Conservation (phyloP, 2,329 filamentous ascomycete species). For the Chlorencoelia australis region DNA sequence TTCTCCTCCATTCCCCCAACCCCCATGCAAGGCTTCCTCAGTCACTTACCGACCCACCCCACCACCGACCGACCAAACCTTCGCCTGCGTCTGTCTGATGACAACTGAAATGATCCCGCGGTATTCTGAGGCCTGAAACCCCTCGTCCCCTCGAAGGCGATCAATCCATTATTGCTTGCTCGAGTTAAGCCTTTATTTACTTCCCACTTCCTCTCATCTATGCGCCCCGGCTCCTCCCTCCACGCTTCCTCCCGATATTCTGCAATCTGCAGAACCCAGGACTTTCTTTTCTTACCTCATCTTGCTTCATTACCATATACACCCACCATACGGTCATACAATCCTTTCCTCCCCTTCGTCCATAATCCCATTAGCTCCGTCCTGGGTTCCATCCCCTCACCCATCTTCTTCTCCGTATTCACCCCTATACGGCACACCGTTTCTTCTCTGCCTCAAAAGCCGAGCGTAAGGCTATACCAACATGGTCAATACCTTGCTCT, state of each 20-base stretch:
- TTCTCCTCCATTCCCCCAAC: too few relatives aligned
- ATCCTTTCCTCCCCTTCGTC: neutral
- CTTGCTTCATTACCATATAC: neutral
- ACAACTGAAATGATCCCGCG: neutral
- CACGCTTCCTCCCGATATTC: neutral
- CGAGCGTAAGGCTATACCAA: slow-evolving; percentile 6
- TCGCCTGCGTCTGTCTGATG: neutral
- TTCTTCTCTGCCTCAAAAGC: slow-evolving; percentile 9
- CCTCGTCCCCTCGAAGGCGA: neutral
- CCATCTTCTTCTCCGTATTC: neutral
- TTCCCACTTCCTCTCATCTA: neutral
- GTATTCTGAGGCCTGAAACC: neutral
- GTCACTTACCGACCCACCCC: too few relatives aligned
- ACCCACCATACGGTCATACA: neutral
- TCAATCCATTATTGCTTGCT: neutral
- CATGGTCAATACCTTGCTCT: slow-evolving; percentile 20
- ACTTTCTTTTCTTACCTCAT: neutral
- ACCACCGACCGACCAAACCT: too few relatives aligned
- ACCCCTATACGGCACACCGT: neutral
- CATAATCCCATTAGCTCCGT: neutral
- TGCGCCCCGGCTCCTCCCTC: neutral
- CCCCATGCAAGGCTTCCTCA: too few relatives aligned
- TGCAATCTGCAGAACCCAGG: neutral
- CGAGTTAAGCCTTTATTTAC: neutral
- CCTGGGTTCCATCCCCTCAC: neutral